phyloP scores from a whole-genome alignment of 805 yeast genomes.

The Starmerella ratchasimensis region DNA sequence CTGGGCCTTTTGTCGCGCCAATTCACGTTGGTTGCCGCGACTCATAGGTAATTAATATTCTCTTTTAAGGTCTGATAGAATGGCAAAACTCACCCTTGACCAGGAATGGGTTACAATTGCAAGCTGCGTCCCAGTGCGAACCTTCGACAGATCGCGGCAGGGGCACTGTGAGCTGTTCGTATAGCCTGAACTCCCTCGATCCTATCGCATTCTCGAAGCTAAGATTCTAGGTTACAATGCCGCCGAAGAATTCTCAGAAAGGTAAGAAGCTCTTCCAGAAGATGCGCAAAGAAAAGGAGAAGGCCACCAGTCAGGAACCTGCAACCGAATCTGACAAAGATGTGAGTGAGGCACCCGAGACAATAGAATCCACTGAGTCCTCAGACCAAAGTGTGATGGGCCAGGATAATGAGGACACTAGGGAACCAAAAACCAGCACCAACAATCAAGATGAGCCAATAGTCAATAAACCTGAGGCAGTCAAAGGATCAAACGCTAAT shows the following conservation, averaged over 20 bases:
- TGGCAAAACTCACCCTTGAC: neutral
- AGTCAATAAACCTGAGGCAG: neutral
- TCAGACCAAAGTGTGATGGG: neutral
- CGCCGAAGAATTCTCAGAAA: constrained; percentile 36
- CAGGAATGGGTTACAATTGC: too few species aligned
- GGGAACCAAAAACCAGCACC: neutral
- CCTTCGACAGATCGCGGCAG: too few species aligned
- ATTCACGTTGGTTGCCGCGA: constrained; percentile 92
- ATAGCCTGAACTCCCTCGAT: too few species aligned
- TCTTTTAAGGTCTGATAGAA: too few species aligned
- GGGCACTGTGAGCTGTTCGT: too few species aligned
- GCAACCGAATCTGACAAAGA: neutral
- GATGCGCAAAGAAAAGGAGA: constrained; percentile 45
- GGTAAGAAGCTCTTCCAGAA: constrained; percentile 65
- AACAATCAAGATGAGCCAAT: neutral
- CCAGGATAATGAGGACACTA: constrained; percentile 1
- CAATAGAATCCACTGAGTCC: neutral
- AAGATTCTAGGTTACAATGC: too few species aligned
- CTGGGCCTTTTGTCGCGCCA: constrained; percentile 75
- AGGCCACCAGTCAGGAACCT: constrained; percentile 24
- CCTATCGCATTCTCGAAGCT: too few species aligned
- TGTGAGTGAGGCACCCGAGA: constrained; percentile 7
- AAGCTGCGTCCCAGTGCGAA: too few species aligned
- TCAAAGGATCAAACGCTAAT: neutral
- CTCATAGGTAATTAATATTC: constrained; percentile 43